These are phyloP conservation scores for Dryas alaskensis DNA, from an alignment of 306 rosid species.

Conservation along the genomic window DNA sequence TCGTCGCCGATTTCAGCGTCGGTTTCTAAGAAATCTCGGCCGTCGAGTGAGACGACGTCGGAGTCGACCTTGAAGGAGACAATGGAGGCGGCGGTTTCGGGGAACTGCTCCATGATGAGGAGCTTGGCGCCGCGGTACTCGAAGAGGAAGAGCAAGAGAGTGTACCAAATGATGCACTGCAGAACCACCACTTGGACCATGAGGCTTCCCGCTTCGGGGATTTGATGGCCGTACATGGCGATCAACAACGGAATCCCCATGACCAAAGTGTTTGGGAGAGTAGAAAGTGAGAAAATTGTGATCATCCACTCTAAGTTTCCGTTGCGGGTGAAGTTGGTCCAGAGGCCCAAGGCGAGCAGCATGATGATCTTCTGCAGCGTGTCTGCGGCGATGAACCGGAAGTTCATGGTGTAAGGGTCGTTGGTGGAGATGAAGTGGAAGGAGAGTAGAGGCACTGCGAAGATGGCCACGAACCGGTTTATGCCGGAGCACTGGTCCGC, in stretches of 20 bases:
- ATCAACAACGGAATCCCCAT: slow-evolving; percentile 90
- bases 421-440: slow-evolving; percentile 87
- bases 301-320: slow-evolving; percentile 98
- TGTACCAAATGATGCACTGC: slow-evolving; percentile 97
- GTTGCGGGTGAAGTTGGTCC: slow-evolving; percentile 76
- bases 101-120: slow-evolving; percentile 93
- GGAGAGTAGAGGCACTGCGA: slow-evolving; percentile 90
- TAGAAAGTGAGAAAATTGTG: slow-evolving; percentile 89
- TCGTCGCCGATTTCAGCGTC: slow-evolving; percentile 90
- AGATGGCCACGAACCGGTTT: slow-evolving; percentile 92
- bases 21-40: slow-evolving; percentile 81
- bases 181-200: slow-evolving; percentile 95
- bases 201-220: slow-evolving; percentile 51
- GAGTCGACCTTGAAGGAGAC: slow-evolving; percentile 95
- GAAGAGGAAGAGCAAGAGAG: slow-evolving; percentile 78
- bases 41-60: slow-evolving; percentile 93
- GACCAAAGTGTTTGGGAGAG: slow-evolving; percentile 86
- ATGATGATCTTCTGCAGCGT: slow-evolving; percentile 89
- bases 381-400: slow-evolving; percentile 95
- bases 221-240: slow-evolving; percentile 66
- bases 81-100: slow-evolving; percentile 93
- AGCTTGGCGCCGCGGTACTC: slow-evolving; percentile 95
- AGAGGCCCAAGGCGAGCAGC: slow-evolving; percentile 53
- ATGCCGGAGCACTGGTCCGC: slow-evolving; percentile 99
- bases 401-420: slow-evolving; percentile 79